phyloP scores from a whole-genome alignment of 2,329 filamentous ascomycete species.

The Scedosporium dehoogii region DNA sequence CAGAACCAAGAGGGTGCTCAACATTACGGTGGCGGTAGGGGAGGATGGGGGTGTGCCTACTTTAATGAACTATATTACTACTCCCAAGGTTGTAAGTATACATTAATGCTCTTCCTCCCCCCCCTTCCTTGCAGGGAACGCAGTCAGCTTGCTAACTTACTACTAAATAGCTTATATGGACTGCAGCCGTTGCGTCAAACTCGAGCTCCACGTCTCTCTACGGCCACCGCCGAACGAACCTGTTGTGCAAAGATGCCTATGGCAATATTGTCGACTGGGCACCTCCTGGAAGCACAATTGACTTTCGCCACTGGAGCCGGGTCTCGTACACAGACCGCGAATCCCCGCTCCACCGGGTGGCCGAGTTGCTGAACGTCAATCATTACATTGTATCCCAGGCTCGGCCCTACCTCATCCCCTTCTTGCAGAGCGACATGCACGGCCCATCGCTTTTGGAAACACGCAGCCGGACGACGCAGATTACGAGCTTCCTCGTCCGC shows the following conservation, averaged over 20 bases:
- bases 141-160: background rate
- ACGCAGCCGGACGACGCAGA: conserved; percentile 46
- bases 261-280: conserved; percentile 65
- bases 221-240: conserved; percentile 49
- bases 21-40: conserved; percentile 79
- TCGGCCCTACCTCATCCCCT: conserved; percentile 78
- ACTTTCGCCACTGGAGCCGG: conserved; percentile 60
- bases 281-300: conserved; percentile 42
- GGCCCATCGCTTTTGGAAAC: conserved; percentile 55
- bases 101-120: background rate
- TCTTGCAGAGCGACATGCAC: conserved; percentile 72
- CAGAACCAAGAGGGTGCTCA: conserved; percentile 75
- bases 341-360: conserved; percentile 57
- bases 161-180: conserved; percentile 60
- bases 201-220: conserved; percentile 56
- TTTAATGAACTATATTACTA: conserved; percentile 83
- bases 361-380: conserved; percentile 84
- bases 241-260: conserved; percentile 69
- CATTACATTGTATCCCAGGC: conserved; percentile 94
- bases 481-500: conserved; percentile 50
- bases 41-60: conserved; percentile 69
- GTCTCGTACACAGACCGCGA: conserved; percentile 56
- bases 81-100: conserved; percentile 73
- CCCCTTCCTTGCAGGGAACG: background rate
- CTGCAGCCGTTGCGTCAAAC: conserved; percentile 68